phyloP scores from a whole-genome alignment of 108 stramenopile genomes.

The Seminavis robusta region DNA sequence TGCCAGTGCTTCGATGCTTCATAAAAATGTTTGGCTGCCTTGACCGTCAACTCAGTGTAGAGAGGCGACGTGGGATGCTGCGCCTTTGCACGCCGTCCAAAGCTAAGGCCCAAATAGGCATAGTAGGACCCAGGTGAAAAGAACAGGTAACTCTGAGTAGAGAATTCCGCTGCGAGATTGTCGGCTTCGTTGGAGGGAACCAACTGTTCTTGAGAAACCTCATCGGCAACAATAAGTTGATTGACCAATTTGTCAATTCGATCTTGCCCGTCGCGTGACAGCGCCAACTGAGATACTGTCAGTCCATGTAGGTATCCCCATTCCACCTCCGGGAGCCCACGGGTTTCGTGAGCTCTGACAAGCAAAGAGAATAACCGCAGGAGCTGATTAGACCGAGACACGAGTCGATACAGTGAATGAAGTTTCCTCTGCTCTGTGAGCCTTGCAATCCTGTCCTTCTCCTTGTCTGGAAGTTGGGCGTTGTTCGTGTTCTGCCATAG shows the following conservation, averaged over 20 bases:
- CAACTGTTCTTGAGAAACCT: conserved; percentile 1
- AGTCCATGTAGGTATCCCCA: conserved; percentile 86
- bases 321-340: conserved; percentile 71
- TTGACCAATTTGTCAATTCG: conserved; percentile 74
- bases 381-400: conserved; percentile 71
- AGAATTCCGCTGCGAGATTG: conserved; percentile 51
- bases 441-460: conserved; percentile 43
- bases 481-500: conserved; percentile 4
- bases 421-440: conserved; percentile 80
- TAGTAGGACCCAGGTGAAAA: conserved; percentile 78
- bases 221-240: conserved; percentile 49
- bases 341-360: conserved; percentile 53
- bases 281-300: conserved; percentile 62
- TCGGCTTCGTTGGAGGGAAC: conserved; percentile 56
- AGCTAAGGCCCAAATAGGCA: conserved; percentile 77
- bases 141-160: conserved; percentile 80
- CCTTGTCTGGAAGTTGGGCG: conserved; percentile 23
- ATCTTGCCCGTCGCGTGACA: conserved; percentile 66
- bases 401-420: conserved; percentile 76
- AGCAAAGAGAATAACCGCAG: conserved; percentile 67
- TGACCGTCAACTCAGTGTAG: conserved; percentile 28
- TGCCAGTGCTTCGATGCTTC: conserved; percentile 78
- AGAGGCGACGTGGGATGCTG: conserved; percentile 27
- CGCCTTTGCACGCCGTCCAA: conserved; percentile 57
- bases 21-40: conserved; percentile 55